Base-by-base conservation (phyloP, 176 grass and related monocot species). In the Zizania latifolia region DNA sequence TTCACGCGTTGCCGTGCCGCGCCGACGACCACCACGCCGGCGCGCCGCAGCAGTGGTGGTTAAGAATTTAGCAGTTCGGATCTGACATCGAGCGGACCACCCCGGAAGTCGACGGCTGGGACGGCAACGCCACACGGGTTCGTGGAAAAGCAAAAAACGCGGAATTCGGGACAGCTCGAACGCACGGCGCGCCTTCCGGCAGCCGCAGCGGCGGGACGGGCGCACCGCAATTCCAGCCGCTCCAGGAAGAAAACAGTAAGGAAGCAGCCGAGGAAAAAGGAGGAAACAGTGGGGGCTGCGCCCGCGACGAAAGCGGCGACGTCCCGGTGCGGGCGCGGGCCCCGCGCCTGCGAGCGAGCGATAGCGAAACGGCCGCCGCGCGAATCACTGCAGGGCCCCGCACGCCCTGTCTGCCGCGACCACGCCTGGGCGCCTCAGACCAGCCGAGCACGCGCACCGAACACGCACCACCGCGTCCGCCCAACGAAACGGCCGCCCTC, bases 281-380 rank as follows among this genome's bases (percentile, higher is more conserved):
- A n/a, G n/a, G n/a, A 35, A 28, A 17, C 24, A 13, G 29, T 10
- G 43, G 39, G 41, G 53, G 77, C 19, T 16, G 17, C 57, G 85
- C 73, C n/a, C n/a, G n/a, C n/a, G 68, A 79, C 79, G 71, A 81
- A 86, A 76, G 34, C 44, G 84, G 56, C 71, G 75, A 31, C 79
- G 65, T 31, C 70, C 34, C 65, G 43, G 24, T 53, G 29, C 68
- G 41, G n/a, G n/a, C 26, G 35, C 26, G 77, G 78, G 66, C 5
- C 66, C 85, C 73, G 12, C 58, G 4, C 26, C 6, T 13, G 5
- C 37, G 33, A 32, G 77, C 79, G 55, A 37, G 78, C 71, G 44
- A 44, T 58, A 78, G 37, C 58, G 79, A 72, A 82, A 72, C 74
- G 68, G 85, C 79, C 79, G 79, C 85, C 85, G 85, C 79, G 74